Conservation (phyloP, 352 stramenopile genomes). For the Pythium brassicae region DNA sequence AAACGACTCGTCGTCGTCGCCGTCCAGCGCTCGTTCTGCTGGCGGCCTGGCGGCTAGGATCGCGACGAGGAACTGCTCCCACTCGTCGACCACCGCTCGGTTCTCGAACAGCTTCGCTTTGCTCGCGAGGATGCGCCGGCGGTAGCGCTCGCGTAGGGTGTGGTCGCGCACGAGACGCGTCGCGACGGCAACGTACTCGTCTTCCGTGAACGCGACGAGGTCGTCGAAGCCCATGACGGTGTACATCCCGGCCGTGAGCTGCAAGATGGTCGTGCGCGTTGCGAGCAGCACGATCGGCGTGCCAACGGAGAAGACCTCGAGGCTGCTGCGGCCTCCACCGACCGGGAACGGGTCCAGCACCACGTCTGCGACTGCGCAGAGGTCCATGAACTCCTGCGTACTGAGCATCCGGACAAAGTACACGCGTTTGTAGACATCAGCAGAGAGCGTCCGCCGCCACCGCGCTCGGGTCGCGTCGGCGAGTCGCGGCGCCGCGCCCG, state of each 20-base stretch:
- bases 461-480: conserved; percentile 22
- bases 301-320: conserved; percentile 60
- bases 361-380: conserved; percentile 39
- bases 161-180: conserved; percentile 28
- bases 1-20: background rate
- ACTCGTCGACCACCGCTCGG: conserved; percentile 30
- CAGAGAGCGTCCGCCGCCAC: conserved; percentile 19
- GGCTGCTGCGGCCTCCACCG: conserved; percentile 44
- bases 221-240: conserved; percentile 33
- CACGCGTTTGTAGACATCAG: conserved; percentile 23
- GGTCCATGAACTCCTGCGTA: conserved; percentile 31
- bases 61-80: conserved; percentile 29
- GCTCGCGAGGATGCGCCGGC: conserved; percentile 21
- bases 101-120: conserved; percentile 35
- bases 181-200: conserved; percentile 19
- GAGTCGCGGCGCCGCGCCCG: conserved; percentile 22
- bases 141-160: conserved; percentile 11
- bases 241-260: conserved; percentile 67
- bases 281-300: conserved; percentile 54
- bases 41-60: conserved; percentile 16
- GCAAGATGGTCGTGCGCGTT: conserved; percentile 49
- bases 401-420: conserved; percentile 40
- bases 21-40: background rate
- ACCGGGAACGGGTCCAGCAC: conserved; percentile 65
- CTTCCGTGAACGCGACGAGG: conserved; percentile 22